Evolutionary conservation across 345 rosid genomes (phyloP), one percentile per base, ranked within the genome.

Genomic region (Corchorus olitorius): DNA sequence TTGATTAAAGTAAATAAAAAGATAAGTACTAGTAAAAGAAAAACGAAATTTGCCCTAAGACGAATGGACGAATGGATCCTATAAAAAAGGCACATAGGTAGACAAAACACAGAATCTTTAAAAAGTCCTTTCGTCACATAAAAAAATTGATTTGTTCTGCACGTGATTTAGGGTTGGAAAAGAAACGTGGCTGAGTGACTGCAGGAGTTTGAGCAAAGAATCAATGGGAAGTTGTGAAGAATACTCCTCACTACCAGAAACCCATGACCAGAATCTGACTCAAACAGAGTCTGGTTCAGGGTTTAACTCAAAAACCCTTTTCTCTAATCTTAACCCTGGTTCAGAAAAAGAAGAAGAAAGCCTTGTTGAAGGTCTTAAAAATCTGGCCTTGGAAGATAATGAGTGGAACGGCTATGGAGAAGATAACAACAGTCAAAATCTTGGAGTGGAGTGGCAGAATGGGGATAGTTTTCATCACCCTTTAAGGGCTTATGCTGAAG

Each of bases 401-500:
- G 74, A 2, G 46, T 3, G 43, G 43, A 39, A 39, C 43, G 43
- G 43, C 43, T 39, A 39, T 39, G 43, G 6, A 39, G 43, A 39
- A 39, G 43, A 6, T 6, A 39, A 39, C 43, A 4, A 39, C 5
- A 6, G 2, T 39, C 43, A 39, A 6, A 39, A 39, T 39, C 43
- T 39, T 39, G 43, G 6, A 39, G 43, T 39, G 43, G 43, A 39
- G 43, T 39, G 43, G 43, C 43, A 39, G 43, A 34, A 11, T 56
- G 75, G 17, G n/a, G 33, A 12, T 12, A 69, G 45, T 9, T 17
- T 2, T 76, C 34, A 70, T 22, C 63, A 77, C 76, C 70, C 80
- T 56, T 49, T 72, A 72, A 77, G 55, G 76, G 71, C 76, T 41
- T 20, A 73, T 12, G 81, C 73, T 64, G 66, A 73, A 65, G 66